Conservation (phyloP, 441 rosid genomes). For the Jatropha multifida region DNA sequence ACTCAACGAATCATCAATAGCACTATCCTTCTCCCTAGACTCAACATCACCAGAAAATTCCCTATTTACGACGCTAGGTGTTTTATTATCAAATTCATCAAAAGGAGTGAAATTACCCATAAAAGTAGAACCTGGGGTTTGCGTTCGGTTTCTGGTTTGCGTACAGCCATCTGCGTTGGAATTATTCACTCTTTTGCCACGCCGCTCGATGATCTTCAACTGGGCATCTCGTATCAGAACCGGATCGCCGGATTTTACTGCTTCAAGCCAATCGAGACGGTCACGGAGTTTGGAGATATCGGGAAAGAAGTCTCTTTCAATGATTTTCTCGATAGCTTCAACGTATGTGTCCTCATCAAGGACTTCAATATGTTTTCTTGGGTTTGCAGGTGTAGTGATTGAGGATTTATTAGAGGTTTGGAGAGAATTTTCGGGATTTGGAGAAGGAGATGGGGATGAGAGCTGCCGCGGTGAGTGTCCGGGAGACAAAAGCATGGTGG, state of each 20-base stretch:
- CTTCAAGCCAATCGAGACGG: conserved; percentile 94
- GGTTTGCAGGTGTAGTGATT: conserved; percentile 24
- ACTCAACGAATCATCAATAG: conserved; percentile 56
- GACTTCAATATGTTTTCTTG: conserved; percentile 56
- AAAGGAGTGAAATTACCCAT: conserved; percentile 69
- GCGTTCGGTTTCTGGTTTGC: conserved; percentile 35
- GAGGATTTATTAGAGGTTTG: conserved; percentile 38
- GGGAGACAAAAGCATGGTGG: conserved; percentile 78
- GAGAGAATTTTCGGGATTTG: conserved; percentile 32
- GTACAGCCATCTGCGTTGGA: conserved; percentile 35
- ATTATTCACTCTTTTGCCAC: conserved; percentile 49
- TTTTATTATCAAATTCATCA: conserved; percentile 63
- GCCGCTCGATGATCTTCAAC: conserved; percentile 90
- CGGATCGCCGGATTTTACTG: conserved; percentile 77
- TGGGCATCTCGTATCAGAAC: conserved; percentile 88
- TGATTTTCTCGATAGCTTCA: conserved; percentile 81
- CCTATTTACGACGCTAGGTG: conserved; percentile 42
- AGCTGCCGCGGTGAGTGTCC: conserved; percentile 92
- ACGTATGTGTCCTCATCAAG: conserved; percentile 88
- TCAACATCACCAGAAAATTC: conserved; percentile 36
- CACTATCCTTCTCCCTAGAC: conserved; percentile 38
- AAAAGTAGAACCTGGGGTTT: conserved; percentile 91
- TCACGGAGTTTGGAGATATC: conserved; percentile 91
- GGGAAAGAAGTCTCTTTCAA: conserved; percentile 96
- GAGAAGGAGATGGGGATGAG: conserved; percentile 64